Percentiles rank a stretch among this genome's conserved stretches.
Conservation (phyloP, 1,284 basidiomycete species). For the Heliocybe sulcata region DNA sequence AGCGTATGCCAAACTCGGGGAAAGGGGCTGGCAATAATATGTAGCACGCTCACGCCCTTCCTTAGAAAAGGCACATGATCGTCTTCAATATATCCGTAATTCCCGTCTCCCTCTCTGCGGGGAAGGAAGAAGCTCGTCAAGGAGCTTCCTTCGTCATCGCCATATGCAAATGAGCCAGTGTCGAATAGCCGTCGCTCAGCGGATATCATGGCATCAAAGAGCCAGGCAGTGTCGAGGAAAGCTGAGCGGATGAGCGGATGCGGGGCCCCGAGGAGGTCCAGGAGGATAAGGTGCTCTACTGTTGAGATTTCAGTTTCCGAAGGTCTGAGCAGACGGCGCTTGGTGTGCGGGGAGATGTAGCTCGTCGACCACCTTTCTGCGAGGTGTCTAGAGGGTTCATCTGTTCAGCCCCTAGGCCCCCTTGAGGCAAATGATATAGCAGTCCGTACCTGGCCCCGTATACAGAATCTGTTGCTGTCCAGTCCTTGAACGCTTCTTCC, state of each 20-base stretch:
- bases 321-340: slow-evolving; percentile 50
- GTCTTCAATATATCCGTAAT: slow-evolving; percentile 74
- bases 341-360: slow-evolving; percentile 53
- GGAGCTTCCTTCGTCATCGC: slow-evolving; percentile 25
- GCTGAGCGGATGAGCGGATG: slow-evolving; percentile 71
- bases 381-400: slow-evolving; percentile 54
- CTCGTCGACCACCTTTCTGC: slow-evolving; percentile 76
- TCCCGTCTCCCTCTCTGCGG: slow-evolving; percentile 31
- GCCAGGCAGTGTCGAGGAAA: slow-evolving; percentile 87
- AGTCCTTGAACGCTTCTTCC: slow-evolving; percentile 91
- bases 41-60: slow-evolving; percentile 83
- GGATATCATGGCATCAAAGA: slow-evolving; percentile 69
- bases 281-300: slow-evolving; percentile 85
- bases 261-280: slow-evolving; percentile 81
- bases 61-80: slow-evolving; percentile 92
- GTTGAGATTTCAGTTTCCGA: slow-evolving; percentile 60
- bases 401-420: not conserved
- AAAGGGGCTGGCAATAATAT: slow-evolving; percentile 89
- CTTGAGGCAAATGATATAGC: not conserved
- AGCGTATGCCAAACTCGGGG: slow-evolving; percentile 90
- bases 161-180: slow-evolving; percentile 48
- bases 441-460: slow-evolving; percentile 80
- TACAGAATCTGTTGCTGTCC: slow-evolving; percentile 88
- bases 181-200: slow-evolving; percentile 63
- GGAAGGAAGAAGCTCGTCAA: slow-evolving; percentile 60